Evolutionary conservation across 768 basidiomycete species (phyloP).

Genomic region (Suillus decipiens): DNA sequence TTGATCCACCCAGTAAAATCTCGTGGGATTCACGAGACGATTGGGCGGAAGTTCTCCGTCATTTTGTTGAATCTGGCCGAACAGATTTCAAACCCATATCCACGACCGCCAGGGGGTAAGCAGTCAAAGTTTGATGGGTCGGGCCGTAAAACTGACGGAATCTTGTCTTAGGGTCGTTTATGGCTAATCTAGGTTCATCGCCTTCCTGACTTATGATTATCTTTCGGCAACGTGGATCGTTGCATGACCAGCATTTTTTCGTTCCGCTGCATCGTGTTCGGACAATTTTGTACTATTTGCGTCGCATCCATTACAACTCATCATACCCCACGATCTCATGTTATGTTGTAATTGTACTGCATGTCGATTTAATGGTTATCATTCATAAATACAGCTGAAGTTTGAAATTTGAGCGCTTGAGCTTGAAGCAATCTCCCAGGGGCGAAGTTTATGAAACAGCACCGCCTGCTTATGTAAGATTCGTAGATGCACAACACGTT

Average conservation of each 20-base stretch:
- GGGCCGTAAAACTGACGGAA: constrained; percentile 12
- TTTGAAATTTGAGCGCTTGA: not conserved
- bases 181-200: constrained; percentile 32
- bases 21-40: constrained; percentile 76
- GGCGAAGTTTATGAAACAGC: not conserved
- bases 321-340: constrained; percentile 17
- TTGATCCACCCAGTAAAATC: constrained; percentile 76
- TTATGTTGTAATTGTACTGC: constrained; percentile 26
- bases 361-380: constrained; percentile 22
- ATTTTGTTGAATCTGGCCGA: constrained; percentile 72
- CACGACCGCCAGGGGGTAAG: constrained; percentile 74
- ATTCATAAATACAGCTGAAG: not conserved
- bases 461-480: constrained; percentile 1
- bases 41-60: constrained; percentile 67
- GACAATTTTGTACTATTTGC: constrained; percentile 28
- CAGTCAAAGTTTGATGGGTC: constrained; percentile 8
- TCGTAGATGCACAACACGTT: not conserved
- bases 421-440: not conserved
- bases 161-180: constrained; percentile 40
- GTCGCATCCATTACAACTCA: constrained; percentile 22
- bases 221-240: constrained; percentile 33
- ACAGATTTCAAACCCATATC: constrained; percentile 85
- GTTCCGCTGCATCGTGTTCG: constrained; percentile 25
- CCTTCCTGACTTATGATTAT: constrained; percentile 11
- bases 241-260: constrained; percentile 17